These are phyloP conservation scores for Arxiozyma heterogenica DNA, from an alignment of 1,139 yeast genomes.

Conservation along the genomic window DNA sequence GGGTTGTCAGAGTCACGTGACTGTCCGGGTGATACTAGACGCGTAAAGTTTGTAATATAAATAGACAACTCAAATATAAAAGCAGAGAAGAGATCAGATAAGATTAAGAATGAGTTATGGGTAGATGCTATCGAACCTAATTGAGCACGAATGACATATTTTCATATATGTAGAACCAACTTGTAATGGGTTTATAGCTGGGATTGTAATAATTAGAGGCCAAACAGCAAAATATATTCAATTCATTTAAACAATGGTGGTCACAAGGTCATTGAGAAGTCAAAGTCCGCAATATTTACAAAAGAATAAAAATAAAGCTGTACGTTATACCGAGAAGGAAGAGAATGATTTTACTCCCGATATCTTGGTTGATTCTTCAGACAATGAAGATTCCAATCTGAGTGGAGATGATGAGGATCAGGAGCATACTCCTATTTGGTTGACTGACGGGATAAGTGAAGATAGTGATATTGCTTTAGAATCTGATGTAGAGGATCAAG, in stretches of 20 bases:
- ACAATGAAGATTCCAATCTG: conserved; percentile 8
- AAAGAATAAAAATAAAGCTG: not conserved
- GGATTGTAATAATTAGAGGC: not conserved
- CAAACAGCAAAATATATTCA: not conserved
- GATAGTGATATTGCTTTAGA: conserved; percentile 19
- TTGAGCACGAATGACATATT: not conserved
- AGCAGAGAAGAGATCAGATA: not conserved
- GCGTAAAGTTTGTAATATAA: not conserved
- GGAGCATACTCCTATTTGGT: conserved; percentile 19
- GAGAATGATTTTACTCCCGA: conserved; percentile 22
- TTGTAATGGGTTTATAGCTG: not conserved
- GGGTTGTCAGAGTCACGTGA: not conserved
- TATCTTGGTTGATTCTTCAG: conserved; percentile 10
- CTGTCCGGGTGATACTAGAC: not conserved
- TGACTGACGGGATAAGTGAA: conserved; percentile 10
- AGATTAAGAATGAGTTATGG: not conserved
- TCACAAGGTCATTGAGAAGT: not conserved
- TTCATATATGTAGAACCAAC: not conserved
- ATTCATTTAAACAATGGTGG: not conserved
- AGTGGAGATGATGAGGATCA: conserved; percentile 6
- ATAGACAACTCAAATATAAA: not conserved
- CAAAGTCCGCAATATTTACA: not conserved
- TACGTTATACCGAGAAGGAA: conserved; percentile 21
- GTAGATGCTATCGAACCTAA: too few species aligned
- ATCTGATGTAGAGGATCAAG: conserved; percentile 24